Conservation (phyloP, 345 rosid species). For the Physaria fendleri region DNA sequence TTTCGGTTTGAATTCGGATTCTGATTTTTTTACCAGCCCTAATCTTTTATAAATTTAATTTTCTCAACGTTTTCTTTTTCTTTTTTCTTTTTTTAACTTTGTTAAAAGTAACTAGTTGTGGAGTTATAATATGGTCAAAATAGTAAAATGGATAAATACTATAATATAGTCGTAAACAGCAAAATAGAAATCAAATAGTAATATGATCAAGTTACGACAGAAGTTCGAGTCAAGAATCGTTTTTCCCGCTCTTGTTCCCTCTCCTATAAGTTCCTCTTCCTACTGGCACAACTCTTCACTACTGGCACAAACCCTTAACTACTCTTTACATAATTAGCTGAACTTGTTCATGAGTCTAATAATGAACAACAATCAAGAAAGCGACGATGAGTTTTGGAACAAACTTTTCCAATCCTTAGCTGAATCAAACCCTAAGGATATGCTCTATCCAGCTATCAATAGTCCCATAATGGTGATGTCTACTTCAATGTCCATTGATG, state of each 20-base stretch:
- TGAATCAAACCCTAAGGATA: background rate
- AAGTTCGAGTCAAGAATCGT: background rate
- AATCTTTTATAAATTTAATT: too few species aligned
- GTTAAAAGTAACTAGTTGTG: too few species aligned
- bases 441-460: background rate
- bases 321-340: background rate
- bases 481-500: constrained; percentile 2
- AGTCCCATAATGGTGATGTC: background rate
- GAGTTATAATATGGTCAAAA: too few species aligned
- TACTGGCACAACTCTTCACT: background rate
- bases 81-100: too few species aligned
- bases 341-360: background rate
- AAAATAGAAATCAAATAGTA: background rate
- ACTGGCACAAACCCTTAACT: too few species aligned
- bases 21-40: too few species aligned
- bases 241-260: constrained; percentile 17
- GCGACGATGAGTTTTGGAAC: constrained; percentile 10
- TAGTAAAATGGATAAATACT: background rate
- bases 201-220: constrained; percentile 9
- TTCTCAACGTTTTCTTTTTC: too few species aligned
- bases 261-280: background rate
- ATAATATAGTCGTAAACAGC: background rate
- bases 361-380: background rate
- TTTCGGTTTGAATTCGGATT: too few species aligned
- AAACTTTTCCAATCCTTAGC: background rate